Base-by-base conservation (phyloP, 2,329 filamentous ascomycete genomes). In the Aureobasidium sp. region DNA sequence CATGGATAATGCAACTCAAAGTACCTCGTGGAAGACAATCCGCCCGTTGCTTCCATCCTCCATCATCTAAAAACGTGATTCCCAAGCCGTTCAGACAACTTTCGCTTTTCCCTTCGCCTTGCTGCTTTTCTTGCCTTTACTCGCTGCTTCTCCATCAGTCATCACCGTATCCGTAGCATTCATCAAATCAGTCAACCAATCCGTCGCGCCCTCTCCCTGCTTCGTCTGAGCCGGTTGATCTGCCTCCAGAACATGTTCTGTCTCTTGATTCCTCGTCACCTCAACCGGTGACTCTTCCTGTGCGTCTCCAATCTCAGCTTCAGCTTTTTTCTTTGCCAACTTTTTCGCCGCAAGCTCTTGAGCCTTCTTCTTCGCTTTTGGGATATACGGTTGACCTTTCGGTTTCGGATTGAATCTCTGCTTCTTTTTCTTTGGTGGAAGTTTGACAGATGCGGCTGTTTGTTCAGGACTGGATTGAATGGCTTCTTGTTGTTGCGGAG, bases 71-170 rank as follows among this genome's bases (percentile, higher is more conserved):
- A 16, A 40, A 16, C 4, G 25, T 18, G 10, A 23, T n/a, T 16
- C 23, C 38, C 23, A 16, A 23, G 23, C 29, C 20, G 27, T 23
- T 61, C 29, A 61, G 50, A 40, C 23, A 9, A 50, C 43, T n/a
- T 61, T 61, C 15, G 58, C 58, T n/a, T 61, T 61, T 4, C 58
- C 58, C 23, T 50, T 61, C 16, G 31, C 58, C 29, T 61, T 61
- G 7, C 3, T 25, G 4, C 29, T 36, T 25, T 47, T 45, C n/a
- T 47, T 59, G 3, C 20, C 18, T 29, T 59, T 59, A 29, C 36
- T 59, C 18, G n/a, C 5, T 15, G 45, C 20, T 20, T 59, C 55
- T 18, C 29, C 29, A 7, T 45, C 55, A 10, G 40, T 40, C 2
- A 11, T 18, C 7, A 40, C 25, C 7, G 58, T 23, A 23, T 61